Evolutionary conservation across 108 stramenopile species (phyloP).

Genomic region (Thalassiosira profunda): DNA sequence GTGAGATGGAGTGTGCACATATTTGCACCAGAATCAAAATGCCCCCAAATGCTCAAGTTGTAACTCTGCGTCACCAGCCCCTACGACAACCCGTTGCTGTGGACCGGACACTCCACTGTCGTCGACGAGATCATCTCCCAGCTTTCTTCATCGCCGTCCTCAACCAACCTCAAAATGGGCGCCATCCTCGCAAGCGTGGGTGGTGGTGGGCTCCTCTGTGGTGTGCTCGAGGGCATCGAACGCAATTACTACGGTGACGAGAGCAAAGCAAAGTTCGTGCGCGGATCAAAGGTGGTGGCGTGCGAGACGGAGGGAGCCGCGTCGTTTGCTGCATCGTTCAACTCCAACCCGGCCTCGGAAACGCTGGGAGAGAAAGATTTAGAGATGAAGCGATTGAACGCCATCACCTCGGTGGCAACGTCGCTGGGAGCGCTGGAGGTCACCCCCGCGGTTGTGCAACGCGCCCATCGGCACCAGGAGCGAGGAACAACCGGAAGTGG

Average conservation of each 20-base stretch:
- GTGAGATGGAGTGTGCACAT: background rate
- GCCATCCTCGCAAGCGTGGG: slow-evolving; percentile 88
- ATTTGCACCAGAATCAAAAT: too few species aligned
- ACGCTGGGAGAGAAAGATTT: slow-evolving; percentile 48
- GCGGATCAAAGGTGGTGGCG: slow-evolving; percentile 69
- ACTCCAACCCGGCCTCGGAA: slow-evolving; percentile 1
- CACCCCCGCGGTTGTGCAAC: slow-evolving; percentile 74
- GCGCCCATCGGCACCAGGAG: slow-evolving; percentile 48
- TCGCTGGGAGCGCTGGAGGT: slow-evolving; percentile 86
- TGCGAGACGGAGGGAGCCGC: slow-evolving; percentile 93
- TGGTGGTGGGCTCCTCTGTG: slow-evolving; percentile 90
- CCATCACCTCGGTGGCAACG: slow-evolving; percentile 85
- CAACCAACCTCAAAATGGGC: slow-evolving; percentile 44
- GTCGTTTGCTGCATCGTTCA: slow-evolving; percentile 65
- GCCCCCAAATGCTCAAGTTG: too few species aligned
- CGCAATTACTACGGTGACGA: slow-evolving; percentile 35
- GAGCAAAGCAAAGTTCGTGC: slow-evolving; percentile 16
- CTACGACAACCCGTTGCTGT: slow-evolving; percentile 88
- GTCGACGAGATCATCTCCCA: slow-evolving; percentile 84
- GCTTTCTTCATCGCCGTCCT: slow-evolving; percentile 29
- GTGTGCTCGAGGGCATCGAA: slow-evolving; percentile 84
- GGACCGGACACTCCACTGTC: slow-evolving; percentile 92
- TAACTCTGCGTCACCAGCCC: too few species aligned
- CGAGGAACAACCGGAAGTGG: slow-evolving; percentile 25
- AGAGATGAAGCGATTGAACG: slow-evolving; percentile 50